Conservation (phyloP, 108 stramenopile species). For the Cylindrotheca closterium region DNA sequence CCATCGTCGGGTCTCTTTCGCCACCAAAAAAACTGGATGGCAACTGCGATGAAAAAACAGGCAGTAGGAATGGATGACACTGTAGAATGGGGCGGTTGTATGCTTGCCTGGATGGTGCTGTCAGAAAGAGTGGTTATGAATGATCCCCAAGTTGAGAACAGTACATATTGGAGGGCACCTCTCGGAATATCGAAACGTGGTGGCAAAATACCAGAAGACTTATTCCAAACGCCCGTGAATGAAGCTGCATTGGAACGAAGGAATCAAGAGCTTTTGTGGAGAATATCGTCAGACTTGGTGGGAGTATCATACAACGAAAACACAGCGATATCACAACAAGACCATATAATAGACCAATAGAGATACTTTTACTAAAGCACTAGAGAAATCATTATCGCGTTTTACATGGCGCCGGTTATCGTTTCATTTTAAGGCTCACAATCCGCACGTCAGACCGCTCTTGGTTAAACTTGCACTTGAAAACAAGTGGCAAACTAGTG, state of each 20-base stretch:
- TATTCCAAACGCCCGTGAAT: slow-evolving; percentile 4
- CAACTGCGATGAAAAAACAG: slow-evolving; percentile 13
- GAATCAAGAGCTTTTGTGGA: slow-evolving; percentile 13
- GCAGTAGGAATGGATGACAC: slow-evolving; percentile 13
- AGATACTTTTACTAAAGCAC: not conserved
- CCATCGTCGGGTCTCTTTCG: slow-evolving; percentile 37
- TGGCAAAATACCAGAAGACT: slow-evolving; percentile 21
- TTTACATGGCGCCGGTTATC: too few species aligned
- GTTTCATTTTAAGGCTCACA: not conserved
- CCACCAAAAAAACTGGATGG: slow-evolving; percentile 24
- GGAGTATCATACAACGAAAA: not conserved
- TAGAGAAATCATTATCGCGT: not conserved
- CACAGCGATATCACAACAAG: not conserved
- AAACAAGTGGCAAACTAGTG: slow-evolving; percentile 28
- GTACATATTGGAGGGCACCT: slow-evolving; percentile 25
- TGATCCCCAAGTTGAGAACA: not conserved
- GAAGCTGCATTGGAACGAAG: slow-evolving; percentile 5
- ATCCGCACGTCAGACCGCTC: slow-evolving; percentile 52
- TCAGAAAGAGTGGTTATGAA: slow-evolving; percentile 9
- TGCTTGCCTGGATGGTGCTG: slow-evolving; percentile 33
- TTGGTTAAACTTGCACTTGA: slow-evolving; percentile 61
- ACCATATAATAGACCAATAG: not conserved
- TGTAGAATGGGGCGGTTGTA: slow-evolving; percentile 23
- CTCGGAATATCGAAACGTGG: slow-evolving; percentile 22
- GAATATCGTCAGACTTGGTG: not conserved